Conservation (phyloP, 495 filamentous ascomycete species). For the Hypoxylon lienhwacheense region DNA sequence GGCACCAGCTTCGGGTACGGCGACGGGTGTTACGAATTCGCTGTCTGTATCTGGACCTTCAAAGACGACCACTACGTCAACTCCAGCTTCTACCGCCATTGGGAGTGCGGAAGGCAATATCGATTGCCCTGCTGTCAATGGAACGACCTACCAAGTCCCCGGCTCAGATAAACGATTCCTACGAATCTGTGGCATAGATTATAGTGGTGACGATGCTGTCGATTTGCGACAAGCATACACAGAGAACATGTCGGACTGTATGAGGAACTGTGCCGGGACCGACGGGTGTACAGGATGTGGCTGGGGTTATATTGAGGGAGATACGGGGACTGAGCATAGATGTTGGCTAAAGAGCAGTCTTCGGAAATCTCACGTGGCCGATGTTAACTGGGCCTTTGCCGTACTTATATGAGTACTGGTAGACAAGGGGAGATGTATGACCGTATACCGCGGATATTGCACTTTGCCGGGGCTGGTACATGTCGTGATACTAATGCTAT, state of each 20-base stretch:
- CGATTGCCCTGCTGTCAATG: slow-evolving; percentile 49
- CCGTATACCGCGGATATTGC: no score
- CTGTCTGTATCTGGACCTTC: slow-evolving; percentile 21
- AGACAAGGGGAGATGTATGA: not conserved
- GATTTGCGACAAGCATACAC: slow-evolving; percentile 46
- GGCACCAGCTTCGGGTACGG: not conserved
- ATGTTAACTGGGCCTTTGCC: slow-evolving; percentile 49
- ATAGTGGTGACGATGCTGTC: slow-evolving; percentile 40
- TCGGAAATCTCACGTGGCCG: slow-evolving; percentile 37
- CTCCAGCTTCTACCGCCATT: slow-evolving; percentile 16
- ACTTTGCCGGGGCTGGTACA: no score
- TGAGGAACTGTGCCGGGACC: slow-evolving; percentile 47
- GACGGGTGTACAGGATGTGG: slow-evolving; percentile 46
- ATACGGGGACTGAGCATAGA: slow-evolving; percentile 40
- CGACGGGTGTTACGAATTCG: slow-evolving; percentile 6
- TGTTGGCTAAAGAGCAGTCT: slow-evolving; percentile 51
- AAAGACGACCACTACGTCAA: slow-evolving; percentile 11
- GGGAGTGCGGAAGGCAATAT: slow-evolving; percentile 33
- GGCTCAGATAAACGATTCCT: slow-evolving; percentile 47
- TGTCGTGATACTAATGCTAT: slow-evolving; percentile 4
- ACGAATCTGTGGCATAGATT: slow-evolving; percentile 51
- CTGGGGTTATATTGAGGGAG: slow-evolving; percentile 49
- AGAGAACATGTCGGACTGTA: slow-evolving; percentile 47
- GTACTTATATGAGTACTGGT: slow-evolving; percentile 32
- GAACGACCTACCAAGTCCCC: slow-evolving; percentile 47